phyloP scores from a whole-genome alignment of 495 filamentous ascomycete genomes.

The Penicillium cosmopolitanum region DNA sequence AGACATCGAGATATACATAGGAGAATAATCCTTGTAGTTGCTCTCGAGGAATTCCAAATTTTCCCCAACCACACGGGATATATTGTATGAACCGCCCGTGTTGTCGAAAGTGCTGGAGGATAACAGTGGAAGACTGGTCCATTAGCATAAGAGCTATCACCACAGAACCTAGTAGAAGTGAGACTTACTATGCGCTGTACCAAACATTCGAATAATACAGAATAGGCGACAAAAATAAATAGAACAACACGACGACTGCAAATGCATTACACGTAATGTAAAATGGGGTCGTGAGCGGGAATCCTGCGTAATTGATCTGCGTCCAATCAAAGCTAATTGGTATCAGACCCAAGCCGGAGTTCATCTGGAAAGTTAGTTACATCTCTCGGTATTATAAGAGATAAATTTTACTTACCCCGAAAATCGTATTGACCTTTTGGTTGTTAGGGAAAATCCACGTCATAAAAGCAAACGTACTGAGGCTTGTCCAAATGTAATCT shows the following conservation, averaged over 20 bases:
- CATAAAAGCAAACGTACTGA: conserved; percentile 64
- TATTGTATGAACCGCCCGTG: conserved; percentile 59
- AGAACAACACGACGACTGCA: background rate
- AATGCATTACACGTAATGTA: conserved; percentile 62
- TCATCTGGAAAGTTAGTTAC: conserved; percentile 68
- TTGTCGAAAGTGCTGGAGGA: conserved; percentile 66
- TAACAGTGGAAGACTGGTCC: conserved; percentile 53
- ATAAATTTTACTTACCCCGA: conserved; percentile 66
- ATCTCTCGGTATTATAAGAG: conserved; percentile 63
- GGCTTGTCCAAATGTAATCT: conserved; percentile 71
- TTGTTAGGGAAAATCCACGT: conserved; percentile 65
- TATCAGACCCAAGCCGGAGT: conserved; percentile 76
- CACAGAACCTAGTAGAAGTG: conserved; percentile 14
- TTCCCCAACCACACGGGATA: conserved; percentile 53
- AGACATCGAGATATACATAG: conserved; percentile 65
- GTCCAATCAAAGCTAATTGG: conserved; percentile 76
- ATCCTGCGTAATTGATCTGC: conserved; percentile 50
- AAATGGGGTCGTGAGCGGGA: conserved; percentile 50
- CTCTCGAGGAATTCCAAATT: conserved; percentile 55
- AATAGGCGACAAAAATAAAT: conserved; percentile 59
- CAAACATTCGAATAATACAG: conserved; percentile 49
- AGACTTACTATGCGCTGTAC: conserved; percentile 54
- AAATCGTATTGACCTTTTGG: conserved; percentile 63
- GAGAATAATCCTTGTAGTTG: conserved; percentile 64
- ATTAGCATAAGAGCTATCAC: background rate